Conservation (phyloP, 441 rosid species). For the Breynia disticha region DNA sequence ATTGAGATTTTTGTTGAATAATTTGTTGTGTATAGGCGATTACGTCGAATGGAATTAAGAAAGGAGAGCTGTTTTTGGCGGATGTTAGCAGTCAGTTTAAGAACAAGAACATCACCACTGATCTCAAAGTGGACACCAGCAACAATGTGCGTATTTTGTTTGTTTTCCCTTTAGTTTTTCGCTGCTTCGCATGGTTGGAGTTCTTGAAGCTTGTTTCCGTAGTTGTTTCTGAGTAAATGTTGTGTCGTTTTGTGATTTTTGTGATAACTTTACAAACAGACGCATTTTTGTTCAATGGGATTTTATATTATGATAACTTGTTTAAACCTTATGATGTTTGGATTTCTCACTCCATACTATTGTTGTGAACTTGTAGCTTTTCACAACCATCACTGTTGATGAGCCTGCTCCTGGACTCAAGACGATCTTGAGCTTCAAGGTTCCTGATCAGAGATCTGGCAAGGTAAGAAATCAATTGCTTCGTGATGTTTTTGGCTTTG, state of each 20-base stretch:
- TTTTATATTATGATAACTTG: background rate
- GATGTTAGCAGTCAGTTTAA: slow-evolving; percentile 56
- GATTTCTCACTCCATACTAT: background rate
- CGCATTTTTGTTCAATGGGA: background rate
- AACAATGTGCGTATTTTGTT: slow-evolving; percentile 33
- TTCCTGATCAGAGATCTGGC: slow-evolving; percentile 94
- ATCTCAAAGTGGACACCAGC: slow-evolving; percentile 56
- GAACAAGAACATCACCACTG: slow-evolving; percentile 55
- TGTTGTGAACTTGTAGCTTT: slow-evolving; percentile 34
- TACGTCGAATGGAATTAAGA: slow-evolving; percentile 67
- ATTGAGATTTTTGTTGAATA: slow-evolving; percentile 3
- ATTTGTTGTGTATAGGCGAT: slow-evolving; percentile 40
- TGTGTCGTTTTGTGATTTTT: too few species aligned
- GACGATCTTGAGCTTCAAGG: slow-evolving; percentile 61
- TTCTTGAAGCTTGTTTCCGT: too few species aligned
- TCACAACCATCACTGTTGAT: slow-evolving; percentile 69
- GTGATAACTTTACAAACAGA: too few species aligned
- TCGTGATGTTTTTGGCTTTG: background rate
- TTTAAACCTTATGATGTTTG: background rate
- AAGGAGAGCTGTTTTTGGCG: slow-evolving; percentile 62
- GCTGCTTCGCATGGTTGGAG: background rate
- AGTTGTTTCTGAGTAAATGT: too few species aligned
- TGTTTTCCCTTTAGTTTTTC: too few species aligned
- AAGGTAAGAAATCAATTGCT: slow-evolving; percentile 39
- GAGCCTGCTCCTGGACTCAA: slow-evolving; percentile 89